Conservation (phyloP, 345 rosid genomes). For the Limnanthes douglasii region DNA sequence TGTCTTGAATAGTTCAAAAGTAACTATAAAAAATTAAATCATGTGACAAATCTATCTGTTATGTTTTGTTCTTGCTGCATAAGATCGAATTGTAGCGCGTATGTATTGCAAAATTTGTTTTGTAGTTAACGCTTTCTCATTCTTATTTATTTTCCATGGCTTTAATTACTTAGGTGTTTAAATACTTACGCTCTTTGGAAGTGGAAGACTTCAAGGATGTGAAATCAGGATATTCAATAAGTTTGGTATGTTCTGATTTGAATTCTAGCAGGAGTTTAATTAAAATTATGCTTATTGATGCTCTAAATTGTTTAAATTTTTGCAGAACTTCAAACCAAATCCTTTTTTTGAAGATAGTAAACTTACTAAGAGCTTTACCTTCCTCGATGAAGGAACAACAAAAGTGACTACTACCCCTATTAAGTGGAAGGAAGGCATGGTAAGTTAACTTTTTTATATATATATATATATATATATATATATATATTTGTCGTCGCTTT, state of each 20-base stretch:
- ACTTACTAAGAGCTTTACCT: slow-evolving; percentile 69
- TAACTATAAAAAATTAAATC: too few species aligned
- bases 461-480: background rate
- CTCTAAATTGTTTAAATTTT: slow-evolving; percentile 3
- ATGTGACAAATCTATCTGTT: too few species aligned
- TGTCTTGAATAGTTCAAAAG: too few species aligned
- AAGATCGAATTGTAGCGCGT: too few species aligned
- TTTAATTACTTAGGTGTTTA: slow-evolving; percentile 71
- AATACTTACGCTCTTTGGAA: slow-evolving; percentile 49
- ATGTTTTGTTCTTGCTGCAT: too few species aligned
- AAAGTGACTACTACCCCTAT: slow-evolving; percentile 62
- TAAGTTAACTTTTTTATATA: slow-evolving; percentile 7
- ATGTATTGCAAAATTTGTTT: too few species aligned
- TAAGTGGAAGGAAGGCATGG: slow-evolving; percentile 93
- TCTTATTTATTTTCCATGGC: too few species aligned
- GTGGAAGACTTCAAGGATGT: slow-evolving; percentile 88
- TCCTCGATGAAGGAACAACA: slow-evolving; percentile 76
- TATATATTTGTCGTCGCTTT: background rate
- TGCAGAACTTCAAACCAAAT: slow-evolving; percentile 66
- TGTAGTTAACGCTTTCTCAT: too few species aligned
- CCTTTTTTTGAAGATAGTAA: slow-evolving; percentile 74
- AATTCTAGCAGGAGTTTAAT: too few species aligned
- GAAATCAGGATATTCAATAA: slow-evolving; percentile 78
- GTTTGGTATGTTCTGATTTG: slow-evolving; percentile 73
- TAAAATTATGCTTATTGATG: background rate